Base-by-base conservation (phyloP, 495 filamentous ascomycete genomes). In the Podospora tetraspora region DNA sequence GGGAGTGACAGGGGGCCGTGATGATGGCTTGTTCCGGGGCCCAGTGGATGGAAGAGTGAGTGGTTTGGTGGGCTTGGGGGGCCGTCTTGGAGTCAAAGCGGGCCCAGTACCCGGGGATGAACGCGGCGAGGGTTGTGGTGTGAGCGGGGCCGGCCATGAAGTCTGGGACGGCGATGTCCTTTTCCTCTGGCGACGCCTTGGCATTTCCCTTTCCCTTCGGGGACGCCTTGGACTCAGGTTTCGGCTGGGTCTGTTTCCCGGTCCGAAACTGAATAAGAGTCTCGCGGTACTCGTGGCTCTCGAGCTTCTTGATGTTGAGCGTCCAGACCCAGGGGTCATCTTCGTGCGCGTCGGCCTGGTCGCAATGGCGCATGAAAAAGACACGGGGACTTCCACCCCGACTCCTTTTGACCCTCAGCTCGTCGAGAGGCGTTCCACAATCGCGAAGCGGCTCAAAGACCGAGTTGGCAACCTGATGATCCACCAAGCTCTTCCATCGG, bases 301-400 rank as follows among this genome's bases (percentile, higher is more conserved):
- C 78, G 5, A 87, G 77, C 7, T 84, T 80, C 1, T 79, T 70
- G 59, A 81, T 83, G 9, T 86, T 79, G 8, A 81, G 63, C 1
- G 89, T 83, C 71, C 94, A 91, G 19, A 92, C 86, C 71, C 87
- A 94, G 1, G 72, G 72, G 74, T 94, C 91, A 3, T 84, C 59
- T 0, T 78, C 69, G 0, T 81, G 73, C 21, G 77, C 65, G 3
- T 83, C 82, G 12, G 82, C 76, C 52, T 79, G 82, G 3, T 78
- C 75, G 0, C 52, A 56, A 10, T 65, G 43, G 22, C 29, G 63
- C 63, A 65, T 65, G 25, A 65, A 59, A 25, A 65, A 94, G 5
- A 90, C 32, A 0, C 71, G 68, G 19, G 66, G 59, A 6, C 68
- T 63, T 7, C 30, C 22, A 9, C 13, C 52, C 21, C 4, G 64